Percentiles rank a stretch among this genome's conserved stretches.
phyloP scores from a whole-genome alignment of 176 grass and related monocot species.

The Aegilops umbellulata region DNA sequence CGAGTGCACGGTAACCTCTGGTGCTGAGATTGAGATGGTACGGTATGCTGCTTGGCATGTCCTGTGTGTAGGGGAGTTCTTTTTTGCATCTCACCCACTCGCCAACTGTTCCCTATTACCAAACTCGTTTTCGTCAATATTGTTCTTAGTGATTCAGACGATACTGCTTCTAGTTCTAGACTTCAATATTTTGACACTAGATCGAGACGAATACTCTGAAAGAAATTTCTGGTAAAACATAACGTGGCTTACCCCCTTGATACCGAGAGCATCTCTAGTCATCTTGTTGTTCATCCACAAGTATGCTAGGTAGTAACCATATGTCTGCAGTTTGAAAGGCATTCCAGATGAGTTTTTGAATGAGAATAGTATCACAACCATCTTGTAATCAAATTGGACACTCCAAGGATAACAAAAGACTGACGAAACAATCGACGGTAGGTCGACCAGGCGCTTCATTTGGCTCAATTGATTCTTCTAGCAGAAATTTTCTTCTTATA shows the following conservation, averaged over 20 bases:
- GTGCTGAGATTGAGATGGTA: slow-evolving; percentile 42
- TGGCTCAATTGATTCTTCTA: slow-evolving; percentile 10
- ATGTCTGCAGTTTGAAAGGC: slow-evolving; percentile 17
- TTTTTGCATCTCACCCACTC: slow-evolving; percentile 44
- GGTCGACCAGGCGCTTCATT: slow-evolving; percentile 14
- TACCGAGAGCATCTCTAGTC: slow-evolving; percentile 35
- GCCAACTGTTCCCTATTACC: slow-evolving; percentile 31
- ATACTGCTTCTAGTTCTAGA: not conserved
- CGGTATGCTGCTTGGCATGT: slow-evolving; percentile 34
- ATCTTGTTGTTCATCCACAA: slow-evolving; percentile 45
- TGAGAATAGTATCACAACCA: not conserved
- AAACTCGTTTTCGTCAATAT: not conserved
- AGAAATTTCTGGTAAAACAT: not conserved
- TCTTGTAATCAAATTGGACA: not conserved
- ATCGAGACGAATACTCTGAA: not conserved
- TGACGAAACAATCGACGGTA: slow-evolving; percentile 34
- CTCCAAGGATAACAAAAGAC: not conserved
- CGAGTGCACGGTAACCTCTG: slow-evolving; percentile 41
- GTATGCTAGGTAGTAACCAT: slow-evolving; percentile 37
- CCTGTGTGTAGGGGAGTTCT: not conserved
- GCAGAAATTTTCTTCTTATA: not conserved
- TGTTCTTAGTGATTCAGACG: too few species aligned
- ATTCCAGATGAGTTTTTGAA: not conserved
- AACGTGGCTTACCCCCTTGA: slow-evolving; percentile 41
- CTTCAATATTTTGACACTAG: not conserved